Evolutionary conservation across 768 basidiomycete species (phyloP), one percentile per base, ranked within the genome.

Genomic region (Phlebiopsis flavidoalba): DNA sequence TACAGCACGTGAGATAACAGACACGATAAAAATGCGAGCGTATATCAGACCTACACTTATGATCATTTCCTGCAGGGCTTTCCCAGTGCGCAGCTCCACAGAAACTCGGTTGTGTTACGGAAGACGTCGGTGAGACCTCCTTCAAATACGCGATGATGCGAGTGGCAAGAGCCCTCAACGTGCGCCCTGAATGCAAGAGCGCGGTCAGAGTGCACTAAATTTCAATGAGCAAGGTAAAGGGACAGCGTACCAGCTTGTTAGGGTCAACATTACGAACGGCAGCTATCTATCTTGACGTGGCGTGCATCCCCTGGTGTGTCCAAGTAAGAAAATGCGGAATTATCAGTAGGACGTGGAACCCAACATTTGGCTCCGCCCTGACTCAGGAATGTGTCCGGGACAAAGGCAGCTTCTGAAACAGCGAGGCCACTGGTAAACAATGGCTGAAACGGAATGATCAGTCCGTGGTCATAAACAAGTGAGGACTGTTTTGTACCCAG

Each of bases 81-180:
- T 69, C 53, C 53, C 58, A 15, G 53, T 67, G 64, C 49, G 68
- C 53, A 60, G 15, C 6, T 37, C 35, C 31, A 31, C 35, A 14
- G 65, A 73, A 15, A 71, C 36, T 3, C 70, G 58, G 61, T 69
- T 74, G 63, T 70, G 63, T 70, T 69, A 1, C 67, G 63, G 46
- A 72, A 74, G 0, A 72, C 69, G 35, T 72, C 64, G 73, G 73
- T 0, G 63, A 61, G 1, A 74, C 69, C 60, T 74, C 74, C n/a
- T 5, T 60, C 60, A 61, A 73, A 72, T 36, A 75, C 63, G n/a
- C n/a, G n/a, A 59, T 74, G 71, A n/a, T n/a, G 14, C 64, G 56
- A 1, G 70, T 64, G 5, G 71, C 66, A 11, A 75, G 64, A 14
- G 67, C 62, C 10, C 74, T 66, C 26, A 75, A 53, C 12, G 70